Conservation (phyloP, 148 eudicot species). For the Vaccinium vitisidaea region DNA sequence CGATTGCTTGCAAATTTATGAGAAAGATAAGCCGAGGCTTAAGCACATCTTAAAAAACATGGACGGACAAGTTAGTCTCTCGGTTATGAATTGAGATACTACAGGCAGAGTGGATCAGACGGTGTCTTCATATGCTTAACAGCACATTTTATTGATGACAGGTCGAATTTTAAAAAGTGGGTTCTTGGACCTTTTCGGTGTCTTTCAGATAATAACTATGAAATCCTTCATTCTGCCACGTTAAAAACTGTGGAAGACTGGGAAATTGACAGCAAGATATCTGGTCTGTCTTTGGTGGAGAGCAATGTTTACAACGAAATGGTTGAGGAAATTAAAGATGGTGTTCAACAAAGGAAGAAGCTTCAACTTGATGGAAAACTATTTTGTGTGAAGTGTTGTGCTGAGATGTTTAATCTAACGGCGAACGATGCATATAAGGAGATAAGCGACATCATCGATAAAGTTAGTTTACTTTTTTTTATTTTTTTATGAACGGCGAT, state of each 20-base stretch:
- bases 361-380: constrained; percentile 24
- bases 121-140: neutral
- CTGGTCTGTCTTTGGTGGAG: neutral
- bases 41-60: neutral
- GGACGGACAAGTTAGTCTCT: constrained; percentile 1
- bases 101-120: neutral
- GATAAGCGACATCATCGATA: constrained; percentile 12
- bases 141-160: neutral
- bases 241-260: neutral
- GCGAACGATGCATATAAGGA: constrained; percentile 15
- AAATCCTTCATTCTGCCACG: neutral
- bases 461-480: neutral
- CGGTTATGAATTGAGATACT: neutral
- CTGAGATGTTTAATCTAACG: constrained; percentile 18
- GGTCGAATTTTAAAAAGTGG: neutral
- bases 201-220: neutral
- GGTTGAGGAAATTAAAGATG: neutral
- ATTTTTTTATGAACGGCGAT: too few species aligned
- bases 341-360: constrained; percentile 3
- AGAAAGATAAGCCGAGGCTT: neutral
- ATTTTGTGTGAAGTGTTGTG: constrained; percentile 23
- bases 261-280: neutral
- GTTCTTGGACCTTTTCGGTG: neutral
- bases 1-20: neutral
- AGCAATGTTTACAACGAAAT: constrained; percentile 7